These are phyloP conservation scores for Vairimorpha necatrix DNA, from an alignment of 371 early-diverging fungal species.

Conservation along the genomic window DNA sequence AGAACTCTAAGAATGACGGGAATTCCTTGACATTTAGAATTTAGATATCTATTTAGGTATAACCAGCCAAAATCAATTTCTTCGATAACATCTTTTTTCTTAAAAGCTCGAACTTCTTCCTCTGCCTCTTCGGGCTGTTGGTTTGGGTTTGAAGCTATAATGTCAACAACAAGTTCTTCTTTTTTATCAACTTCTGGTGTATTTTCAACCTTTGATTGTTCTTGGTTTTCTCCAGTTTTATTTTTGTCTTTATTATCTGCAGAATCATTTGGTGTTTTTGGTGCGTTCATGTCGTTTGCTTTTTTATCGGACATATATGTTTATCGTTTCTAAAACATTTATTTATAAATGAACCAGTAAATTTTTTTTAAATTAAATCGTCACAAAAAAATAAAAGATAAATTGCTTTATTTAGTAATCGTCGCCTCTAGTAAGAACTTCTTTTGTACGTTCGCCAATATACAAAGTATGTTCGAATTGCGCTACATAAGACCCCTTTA, in stretches of 20 bases:
- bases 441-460: slow-evolving; percentile 81
- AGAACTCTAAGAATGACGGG: slow-evolving; percentile 12
- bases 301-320: slow-evolving; percentile 19
- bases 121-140: slow-evolving; percentile 14
- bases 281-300: slow-evolving; percentile 33
- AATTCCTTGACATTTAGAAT: slow-evolving; percentile 16
- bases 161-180: slow-evolving; percentile 30
- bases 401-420: slow-evolving; percentile 66
- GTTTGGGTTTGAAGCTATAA: slow-evolving; percentile 43
- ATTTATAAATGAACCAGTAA: not conserved
- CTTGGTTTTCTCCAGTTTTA: slow-evolving; percentile 25
- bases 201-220: not conserved
- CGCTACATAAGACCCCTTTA: slow-evolving; percentile 81
- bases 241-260: slow-evolving; percentile 33
- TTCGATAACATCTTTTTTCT: slow-evolving; percentile 30
- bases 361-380: slow-evolving; percentile 2
- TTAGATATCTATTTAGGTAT: slow-evolving; percentile 47
- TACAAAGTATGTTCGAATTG: slow-evolving; percentile 96
- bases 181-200: not conserved
- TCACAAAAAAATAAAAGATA: not conserved
- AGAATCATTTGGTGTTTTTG: slow-evolving; percentile 16
- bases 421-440: slow-evolving; percentile 74
- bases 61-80: slow-evolving; percentile 34
- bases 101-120: slow-evolving; percentile 14
- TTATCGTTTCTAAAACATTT: not conserved